These are phyloP conservation scores for Debaryomyces prosopidis DNA, from an alignment of 805 yeast species.

Conservation along the genomic window DNA sequence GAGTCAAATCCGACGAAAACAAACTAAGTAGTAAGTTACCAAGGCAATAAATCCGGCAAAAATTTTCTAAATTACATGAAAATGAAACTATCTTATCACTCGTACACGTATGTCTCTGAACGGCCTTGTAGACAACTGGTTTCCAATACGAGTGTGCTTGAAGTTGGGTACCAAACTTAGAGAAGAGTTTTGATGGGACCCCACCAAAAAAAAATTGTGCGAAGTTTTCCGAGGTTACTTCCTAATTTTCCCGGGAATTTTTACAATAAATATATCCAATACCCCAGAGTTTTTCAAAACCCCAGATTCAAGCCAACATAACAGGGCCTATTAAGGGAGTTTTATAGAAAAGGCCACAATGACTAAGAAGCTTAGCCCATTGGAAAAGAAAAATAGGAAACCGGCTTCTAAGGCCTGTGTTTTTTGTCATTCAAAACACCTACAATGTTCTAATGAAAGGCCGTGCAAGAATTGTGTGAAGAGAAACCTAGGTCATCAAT, in stretches of 20 bases:
- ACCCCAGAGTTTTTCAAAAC: neutral
- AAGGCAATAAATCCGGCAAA: too few species aligned
- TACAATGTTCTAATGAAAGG: slow-evolving; percentile 68
- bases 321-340: too few species aligned
- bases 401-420: slow-evolving; percentile 72
- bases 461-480: slow-evolving; percentile 75
- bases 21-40: too few species aligned
- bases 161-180: too few species aligned
- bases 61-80: too few species aligned
- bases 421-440: slow-evolving; percentile 71
- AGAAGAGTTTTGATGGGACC: neutral
- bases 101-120: too few species aligned
- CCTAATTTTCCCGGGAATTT: neutral
- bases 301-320: neutral
- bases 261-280: neutral
- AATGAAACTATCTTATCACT: too few species aligned
- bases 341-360: slow-evolving; percentile 27
- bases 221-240: neutral
- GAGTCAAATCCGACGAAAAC: too few species aligned
- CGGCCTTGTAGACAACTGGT: too few species aligned
- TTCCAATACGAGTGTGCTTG: too few species aligned
- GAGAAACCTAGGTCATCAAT: slow-evolving; percentile 53
- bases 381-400: slow-evolving; percentile 53
- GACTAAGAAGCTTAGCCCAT: slow-evolving; percentile 62
- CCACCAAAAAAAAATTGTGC: neutral